Base-by-base conservation (phyloP, 352 stramenopile genomes). In the Phytopythium chamaehyphon region DNA sequence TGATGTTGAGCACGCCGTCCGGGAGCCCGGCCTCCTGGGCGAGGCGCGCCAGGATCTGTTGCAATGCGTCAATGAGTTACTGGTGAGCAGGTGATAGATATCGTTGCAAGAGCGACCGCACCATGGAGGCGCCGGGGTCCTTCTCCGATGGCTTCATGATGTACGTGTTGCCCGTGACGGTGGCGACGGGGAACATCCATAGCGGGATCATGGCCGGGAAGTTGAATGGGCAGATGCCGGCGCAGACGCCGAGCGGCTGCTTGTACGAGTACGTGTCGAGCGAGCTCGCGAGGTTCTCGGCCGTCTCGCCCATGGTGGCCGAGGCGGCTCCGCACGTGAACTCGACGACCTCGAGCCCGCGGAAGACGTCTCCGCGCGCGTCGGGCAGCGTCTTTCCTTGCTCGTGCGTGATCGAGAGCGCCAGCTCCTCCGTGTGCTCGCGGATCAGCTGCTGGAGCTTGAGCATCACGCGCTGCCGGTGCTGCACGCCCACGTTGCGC, bases 121-220 rank as follows among this genome's bases (percentile, higher is more conserved):
- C 71, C 86, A 98, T 96, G 22, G 85, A 69, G 21, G 85, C 83
- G 14, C 87, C 86, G 8, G 92, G 91, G 59, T 93, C 87, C 66
- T 96, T 97, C 69, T 98, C 93, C 11, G 85, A 97, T 5, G 93
- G 93, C 77, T 99, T 99, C 35, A 99, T 71, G 11, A 99, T 71
- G 69, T 97, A 98, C 10, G 96, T 98, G 77, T 99, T 99, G 31
- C 96, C 96, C 15, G 78, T 83, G 37, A 96, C 89, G 21, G 87
- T 88, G 21, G 77, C 83, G 10, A 93, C 81, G 23, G 88, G 86
- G 67, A 96, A 86, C 90, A 93, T 92, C 88, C 87, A 96, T 0
- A 99, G 63, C 15, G 96, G 94, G 60, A 99, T 98, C 96, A 99
- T 99, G 40, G 92, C 93, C 10, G 95, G 95, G 76, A 98, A 98